A percentile compares a stretch with the other conserved stretches of the same genome.
phyloP scores from a whole-genome alignment of 108 stramenopile species.

The Schizochytrium sp. region DNA sequence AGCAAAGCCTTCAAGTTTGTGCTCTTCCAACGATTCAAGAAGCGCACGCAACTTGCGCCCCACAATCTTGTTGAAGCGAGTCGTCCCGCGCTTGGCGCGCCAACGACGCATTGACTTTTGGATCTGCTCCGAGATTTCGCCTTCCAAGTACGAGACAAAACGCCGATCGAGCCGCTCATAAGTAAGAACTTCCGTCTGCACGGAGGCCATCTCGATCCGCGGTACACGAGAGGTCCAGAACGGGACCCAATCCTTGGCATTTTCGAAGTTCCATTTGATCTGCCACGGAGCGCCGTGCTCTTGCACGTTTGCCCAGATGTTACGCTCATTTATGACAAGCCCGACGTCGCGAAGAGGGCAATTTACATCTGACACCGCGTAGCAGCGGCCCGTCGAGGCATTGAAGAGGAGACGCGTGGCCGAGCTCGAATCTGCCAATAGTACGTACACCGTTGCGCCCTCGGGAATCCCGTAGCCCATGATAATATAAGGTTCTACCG shows the following conservation, averaged over 20 bases:
- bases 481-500: constrained; percentile 42
- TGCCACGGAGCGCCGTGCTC: constrained; percentile 15
- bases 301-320: constrained; percentile 48
- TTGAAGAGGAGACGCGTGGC: constrained; percentile 50
- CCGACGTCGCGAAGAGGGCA: constrained; percentile 56
- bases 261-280: constrained; percentile 29
- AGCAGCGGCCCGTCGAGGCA: constrained; percentile 51
- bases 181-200: constrained; percentile 24
- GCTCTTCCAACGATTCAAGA: neutral
- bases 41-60: neutral
- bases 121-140: neutral
- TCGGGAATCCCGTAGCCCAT: constrained; percentile 55
- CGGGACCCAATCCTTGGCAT: constrained; percentile 22
- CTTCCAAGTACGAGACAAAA: neutral
- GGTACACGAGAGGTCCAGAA: neutral
- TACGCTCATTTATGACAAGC: constrained; percentile 44
- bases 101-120: neutral
- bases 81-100: neutral
- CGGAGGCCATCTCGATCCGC: neutral
- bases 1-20: neutral
- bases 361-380: constrained; percentile 32
- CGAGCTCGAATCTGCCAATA: constrained; percentile 22
- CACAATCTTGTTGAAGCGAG: neutral
- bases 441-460: constrained; percentile 45
- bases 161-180: neutral